phyloP scores from a whole-genome alignment of 78 protist genomes.

The Dictyostelium intermedium region DNA sequence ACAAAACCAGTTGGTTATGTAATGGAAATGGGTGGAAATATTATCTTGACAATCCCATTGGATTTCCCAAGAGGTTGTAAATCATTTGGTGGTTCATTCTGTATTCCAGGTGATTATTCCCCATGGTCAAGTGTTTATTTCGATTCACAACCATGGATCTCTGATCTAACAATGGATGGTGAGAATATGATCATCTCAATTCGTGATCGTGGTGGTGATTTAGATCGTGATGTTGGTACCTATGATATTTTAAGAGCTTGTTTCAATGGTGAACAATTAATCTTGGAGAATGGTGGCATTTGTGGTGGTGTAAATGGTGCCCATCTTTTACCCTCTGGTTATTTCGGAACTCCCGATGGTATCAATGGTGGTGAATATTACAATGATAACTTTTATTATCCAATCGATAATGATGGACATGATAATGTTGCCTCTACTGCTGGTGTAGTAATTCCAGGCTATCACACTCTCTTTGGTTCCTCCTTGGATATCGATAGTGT shows the following conservation, averaged over 20 bases:
- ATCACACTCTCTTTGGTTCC: not conserved
- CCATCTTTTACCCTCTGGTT: conserved; percentile 15
- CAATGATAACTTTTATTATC: conserved; percentile 38
- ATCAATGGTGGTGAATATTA: conserved; percentile 27
- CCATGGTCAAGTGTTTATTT: conserved; percentile 10
- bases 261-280: not conserved
- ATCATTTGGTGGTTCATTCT: conserved; percentile 24
- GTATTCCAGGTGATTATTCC: conserved; percentile 1
- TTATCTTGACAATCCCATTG: not conserved
- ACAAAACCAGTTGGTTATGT: conserved; percentile 4
- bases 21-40: not conserved
- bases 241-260: conserved; percentile 25
- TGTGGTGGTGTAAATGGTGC: conserved; percentile 47
- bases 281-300: not conserved
- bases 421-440: conserved; percentile 48
- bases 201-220: conserved; percentile 58
- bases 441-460: conserved; percentile 41
- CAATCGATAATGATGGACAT: conserved; percentile 27
- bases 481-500: conserved; percentile 15
- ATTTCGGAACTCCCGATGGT: conserved; percentile 20
- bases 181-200: conserved; percentile 23
- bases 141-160: conserved; percentile 28
- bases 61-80: conserved; percentile 53
- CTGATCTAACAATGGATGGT: conserved; percentile 31
- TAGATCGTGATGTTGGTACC: conserved; percentile 38